Evolutionary conservation across 495 filamentous ascomycete genomes (phyloP).

Genomic region (Astrocystis sublimbata): DNA sequence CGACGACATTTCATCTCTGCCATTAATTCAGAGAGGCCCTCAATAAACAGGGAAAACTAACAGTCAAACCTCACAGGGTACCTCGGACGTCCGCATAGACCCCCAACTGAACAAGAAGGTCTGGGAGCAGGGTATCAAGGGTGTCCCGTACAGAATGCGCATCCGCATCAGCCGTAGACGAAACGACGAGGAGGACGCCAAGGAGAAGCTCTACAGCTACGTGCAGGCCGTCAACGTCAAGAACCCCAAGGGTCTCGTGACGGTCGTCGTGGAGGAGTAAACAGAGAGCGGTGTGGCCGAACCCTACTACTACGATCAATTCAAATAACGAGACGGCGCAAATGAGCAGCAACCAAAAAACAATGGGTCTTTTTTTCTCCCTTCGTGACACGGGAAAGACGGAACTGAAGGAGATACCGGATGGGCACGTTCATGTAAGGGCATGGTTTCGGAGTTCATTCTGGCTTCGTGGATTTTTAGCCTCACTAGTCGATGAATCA

Average conservation of each 20-base stretch:
- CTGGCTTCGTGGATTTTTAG: slow-evolving; percentile 52
- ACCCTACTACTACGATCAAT: slow-evolving; percentile 16
- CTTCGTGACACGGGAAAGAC: slow-evolving; percentile 16
- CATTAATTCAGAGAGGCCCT: too few relatives aligned
- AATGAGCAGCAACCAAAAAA: slow-evolving; percentile 33
- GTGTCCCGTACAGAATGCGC: slow-evolving; percentile 92
- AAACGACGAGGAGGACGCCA: slow-evolving; percentile 99
- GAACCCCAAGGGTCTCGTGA: slow-evolving; percentile 95
- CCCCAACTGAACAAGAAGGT: slow-evolving; percentile 99
- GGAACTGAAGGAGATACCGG: slow-evolving; percentile 34
- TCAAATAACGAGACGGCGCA: slow-evolving; percentile 23
- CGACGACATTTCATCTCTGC: not conserved
- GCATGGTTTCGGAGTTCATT: slow-evolving; percentile 54
- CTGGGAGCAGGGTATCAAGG: slow-evolving; percentile 99
- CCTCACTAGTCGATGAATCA: slow-evolving; percentile 51
- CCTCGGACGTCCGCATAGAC: slow-evolving; percentile 95
- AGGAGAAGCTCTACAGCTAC: slow-evolving; percentile 97
- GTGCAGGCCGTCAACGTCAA: slow-evolving; percentile 99
- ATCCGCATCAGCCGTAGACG: slow-evolving; percentile 98
- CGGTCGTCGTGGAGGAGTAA: slow-evolving; percentile 69
- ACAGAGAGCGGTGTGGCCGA: slow-evolving; percentile 8
- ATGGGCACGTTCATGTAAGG: slow-evolving; percentile 45
- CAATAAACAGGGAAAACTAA: slow-evolving; percentile 16
- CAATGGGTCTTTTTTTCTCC: slow-evolving; percentile 34
- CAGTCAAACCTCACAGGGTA: slow-evolving; percentile 65